These are phyloP conservation scores for Hymenochaete sp. DNA, from an alignment of 1,284 basidiomycete genomes.

Conservation along the genomic window DNA sequence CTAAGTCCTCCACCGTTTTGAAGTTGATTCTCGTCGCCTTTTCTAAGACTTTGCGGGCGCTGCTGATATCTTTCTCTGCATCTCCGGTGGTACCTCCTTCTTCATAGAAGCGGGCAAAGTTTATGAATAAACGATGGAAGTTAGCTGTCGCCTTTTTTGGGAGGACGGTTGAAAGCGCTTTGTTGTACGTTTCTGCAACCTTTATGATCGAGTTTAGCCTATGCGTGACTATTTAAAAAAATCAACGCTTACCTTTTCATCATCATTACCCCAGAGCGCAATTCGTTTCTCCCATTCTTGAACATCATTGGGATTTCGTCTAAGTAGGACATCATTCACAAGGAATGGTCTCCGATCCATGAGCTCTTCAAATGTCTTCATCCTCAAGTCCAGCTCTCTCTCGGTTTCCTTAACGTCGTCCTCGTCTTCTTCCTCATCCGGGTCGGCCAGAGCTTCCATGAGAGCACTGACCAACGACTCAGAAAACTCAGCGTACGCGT, in stretches of 20 bases:
- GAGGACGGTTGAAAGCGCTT: constrained; percentile 82
- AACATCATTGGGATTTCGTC: constrained; percentile 95
- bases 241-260: constrained; percentile 62
- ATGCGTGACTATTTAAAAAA: background rate
- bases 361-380: constrained; percentile 90
- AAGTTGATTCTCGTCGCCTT: constrained; percentile 89
- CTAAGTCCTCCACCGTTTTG: constrained; percentile 94
- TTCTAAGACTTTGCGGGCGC: constrained; percentile 87
- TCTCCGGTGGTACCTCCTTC: constrained; percentile 78
- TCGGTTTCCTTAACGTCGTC: constrained; percentile 74
- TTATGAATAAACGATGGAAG: constrained; percentile 84
- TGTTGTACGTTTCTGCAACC: constrained; percentile 89
- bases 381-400: constrained; percentile 77
- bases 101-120: constrained; percentile 97
- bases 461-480: constrained; percentile 87
- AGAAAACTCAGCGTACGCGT: constrained; percentile 91
- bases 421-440: constrained; percentile 66
- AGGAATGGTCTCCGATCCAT: constrained; percentile 96
- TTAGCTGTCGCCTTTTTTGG: constrained; percentile 91
- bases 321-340: constrained; percentile 89
- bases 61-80: constrained; percentile 76
- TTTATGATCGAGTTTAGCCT: constrained; percentile 25
- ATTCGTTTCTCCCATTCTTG: constrained; percentile 99
- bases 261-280: constrained; percentile 88
- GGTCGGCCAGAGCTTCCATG: constrained; percentile 76